Percentiles rank a stretch among this genome's conserved stretches.
Evolutionary conservation across 306 rosid species (phyloP).

Genomic region (Gleditsia sinensis): DNA sequence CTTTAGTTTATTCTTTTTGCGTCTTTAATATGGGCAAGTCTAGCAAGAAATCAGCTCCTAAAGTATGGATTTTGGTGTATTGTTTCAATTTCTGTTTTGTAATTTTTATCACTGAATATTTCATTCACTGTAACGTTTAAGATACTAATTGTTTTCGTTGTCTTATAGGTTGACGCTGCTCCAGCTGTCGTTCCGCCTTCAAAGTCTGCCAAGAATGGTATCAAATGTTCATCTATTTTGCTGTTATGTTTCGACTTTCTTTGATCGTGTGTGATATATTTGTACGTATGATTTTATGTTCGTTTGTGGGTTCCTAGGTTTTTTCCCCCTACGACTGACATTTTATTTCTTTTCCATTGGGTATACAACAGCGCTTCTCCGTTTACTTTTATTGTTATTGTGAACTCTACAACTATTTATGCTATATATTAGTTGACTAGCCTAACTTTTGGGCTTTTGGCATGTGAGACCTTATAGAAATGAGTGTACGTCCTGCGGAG

Average conservation of each 20-base stretch:
- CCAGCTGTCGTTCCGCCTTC: slow-evolving; percentile 51
- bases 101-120: background rate
- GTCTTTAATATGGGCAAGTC: slow-evolving; percentile 59
- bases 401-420: background rate
- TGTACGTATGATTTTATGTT: background rate
- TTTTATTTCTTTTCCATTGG: background rate
- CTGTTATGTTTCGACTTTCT: background rate
- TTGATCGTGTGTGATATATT: background rate
- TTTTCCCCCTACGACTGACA: no score
- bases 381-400: background rate
- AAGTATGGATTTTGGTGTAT: slow-evolving; percentile 38
- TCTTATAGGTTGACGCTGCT: slow-evolving; percentile 62
- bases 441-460: background rate
- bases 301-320: background rate
- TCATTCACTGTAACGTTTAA: background rate
- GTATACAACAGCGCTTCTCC: background rate
- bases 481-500: background rate
- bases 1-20: background rate
- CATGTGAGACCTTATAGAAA: background rate
- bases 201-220: slow-evolving; percentile 75
- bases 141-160: background rate
- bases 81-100: background rate
- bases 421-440: background rate
- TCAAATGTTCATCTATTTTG: background rate
- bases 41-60: slow-evolving; percentile 77